phyloP scores from a whole-genome alignment of 2,329 filamentous ascomycete genomes.

The Fusarium irregulare region DNA sequence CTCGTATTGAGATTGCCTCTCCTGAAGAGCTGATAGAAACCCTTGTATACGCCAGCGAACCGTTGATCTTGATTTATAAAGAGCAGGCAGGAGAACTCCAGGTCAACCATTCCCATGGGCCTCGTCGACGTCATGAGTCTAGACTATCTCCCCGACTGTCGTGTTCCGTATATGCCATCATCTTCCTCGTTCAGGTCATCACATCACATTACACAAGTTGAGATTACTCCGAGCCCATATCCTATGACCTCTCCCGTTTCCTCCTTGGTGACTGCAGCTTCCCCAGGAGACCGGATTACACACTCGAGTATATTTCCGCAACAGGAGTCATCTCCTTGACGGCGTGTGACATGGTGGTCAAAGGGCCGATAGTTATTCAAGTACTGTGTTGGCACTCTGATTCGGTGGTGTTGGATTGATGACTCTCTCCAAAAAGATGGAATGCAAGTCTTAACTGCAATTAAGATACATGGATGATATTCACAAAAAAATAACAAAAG shows the following conservation, averaged over 20 bases:
- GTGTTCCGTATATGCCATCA: background rate
- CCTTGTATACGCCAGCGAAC: conserved; percentile 10
- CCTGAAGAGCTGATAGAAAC: conserved; percentile 11
- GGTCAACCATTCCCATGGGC: background rate
- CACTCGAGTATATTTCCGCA: conserved; percentile 27
- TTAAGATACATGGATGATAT: accelerated
- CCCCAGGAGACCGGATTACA: conserved; percentile 29
- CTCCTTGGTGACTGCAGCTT: conserved; percentile 5
- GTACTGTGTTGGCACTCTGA: background rate
- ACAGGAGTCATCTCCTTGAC: conserved; percentile 32
- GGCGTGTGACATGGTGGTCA: conserved; percentile 25
- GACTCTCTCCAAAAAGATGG: background rate
- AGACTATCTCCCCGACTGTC: background rate
- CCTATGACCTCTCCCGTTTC: background rate
- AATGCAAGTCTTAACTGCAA: background rate
- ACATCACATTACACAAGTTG: conserved; percentile 24
- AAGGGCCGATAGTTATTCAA: conserved; percentile 35
- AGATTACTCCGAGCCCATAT: conserved; percentile 27
- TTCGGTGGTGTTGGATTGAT: background rate
- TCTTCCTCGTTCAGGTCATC: background rate
- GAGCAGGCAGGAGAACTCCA: conserved; percentile 7
- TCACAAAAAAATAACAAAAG: conserved; percentile 5
- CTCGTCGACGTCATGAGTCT: conserved; percentile 19
- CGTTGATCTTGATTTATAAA: conserved; percentile 7
- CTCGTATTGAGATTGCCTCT: conserved; percentile 31